Base-by-base conservation (phyloP, 352 stramenopile species). In the Phytophthora syringae region DNA sequence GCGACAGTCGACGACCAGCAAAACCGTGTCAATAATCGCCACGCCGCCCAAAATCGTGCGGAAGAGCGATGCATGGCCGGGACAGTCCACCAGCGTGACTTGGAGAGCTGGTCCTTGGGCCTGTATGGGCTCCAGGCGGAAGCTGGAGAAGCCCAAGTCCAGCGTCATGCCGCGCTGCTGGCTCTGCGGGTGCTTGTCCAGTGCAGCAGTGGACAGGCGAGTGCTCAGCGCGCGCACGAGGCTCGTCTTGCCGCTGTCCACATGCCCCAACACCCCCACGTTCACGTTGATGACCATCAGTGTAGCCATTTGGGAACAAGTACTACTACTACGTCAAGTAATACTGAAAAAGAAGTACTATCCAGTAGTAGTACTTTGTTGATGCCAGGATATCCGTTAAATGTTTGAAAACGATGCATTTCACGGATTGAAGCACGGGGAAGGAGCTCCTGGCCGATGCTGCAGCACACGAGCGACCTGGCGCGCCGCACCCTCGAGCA, bases 21-120 rank as follows among this genome's bases (percentile, higher is more conserved):
- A 64, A 25, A 99, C 97, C 59, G 98, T 92, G 72, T 99, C 97
- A 67, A 99, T 99, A 70, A 99, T 99, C 76, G 99, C 95, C 39
- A 98, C 94, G 52, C 97, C 97, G 28, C 95, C 97, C 36, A 99
- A 97, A 56, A 99, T 99, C n/a, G 97, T 99, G 57, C 97, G 92
- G 64, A 99, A 99, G 10, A 99, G 79, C 16, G 92, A 98, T 21
- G 97, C 97, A 72, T 99, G 98, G 4, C 98, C 98, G 1, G 98
- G 98, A 77, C 98, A 97, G 73, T 97, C 91, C 11, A 98, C 93
- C 11, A 98, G 70, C 20, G 97, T 99, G 59, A 99, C 92, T 72
- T 99, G 97, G 7, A 99, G 60, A 42, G 43, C 56, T 57, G 79
- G 64, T 32, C 53, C 55, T 28, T 54, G 64, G 7, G 51, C 57